Conservation (phyloP, 2,329 filamentous ascomycete genomes). For the Talaromyces rugulosus region DNA sequence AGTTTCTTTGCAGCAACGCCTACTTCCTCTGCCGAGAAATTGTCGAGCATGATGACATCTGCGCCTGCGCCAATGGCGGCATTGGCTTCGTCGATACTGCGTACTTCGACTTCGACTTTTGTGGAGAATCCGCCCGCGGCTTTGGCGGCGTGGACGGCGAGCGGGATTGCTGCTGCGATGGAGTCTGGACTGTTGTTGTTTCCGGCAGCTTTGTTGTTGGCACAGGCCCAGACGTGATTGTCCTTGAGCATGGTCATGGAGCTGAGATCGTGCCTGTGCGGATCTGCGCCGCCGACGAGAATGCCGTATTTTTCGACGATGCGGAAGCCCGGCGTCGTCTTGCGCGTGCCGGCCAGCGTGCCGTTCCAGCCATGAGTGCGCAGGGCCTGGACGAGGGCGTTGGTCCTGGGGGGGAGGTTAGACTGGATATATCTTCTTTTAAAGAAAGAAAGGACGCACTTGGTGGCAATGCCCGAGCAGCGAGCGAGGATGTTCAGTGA, state of each 20-base stretch:
- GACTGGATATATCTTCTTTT: neutral
- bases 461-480: slow-evolving; percentile 85
- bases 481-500: slow-evolving; percentile 85
- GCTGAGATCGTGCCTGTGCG: slow-evolving; percentile 84
- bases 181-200: slow-evolving; percentile 16
- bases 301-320: slow-evolving; percentile 98
- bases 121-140: slow-evolving; percentile 81
- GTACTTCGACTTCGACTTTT: slow-evolving; percentile 95
- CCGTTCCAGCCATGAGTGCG: slow-evolving; percentile 68
- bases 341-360: slow-evolving; percentile 86
- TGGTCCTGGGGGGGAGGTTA: slow-evolving; percentile 14
- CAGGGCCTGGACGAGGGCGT: slow-evolving; percentile 48
- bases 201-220: slow-evolving; percentile 35
- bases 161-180: slow-evolving; percentile 65
- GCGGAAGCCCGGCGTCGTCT: slow-evolving; percentile 93
- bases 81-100: slow-evolving; percentile 80
- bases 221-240: slow-evolving; percentile 92
- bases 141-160: slow-evolving; percentile 79
- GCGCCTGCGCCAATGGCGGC: slow-evolving; percentile 88
- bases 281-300: slow-evolving; percentile 87
- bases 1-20: slow-evolving; percentile 68
- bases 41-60: slow-evolving; percentile 96
- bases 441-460: slow-evolving; percentile 30
- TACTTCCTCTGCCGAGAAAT: slow-evolving; percentile 79
- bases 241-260: slow-evolving; percentile 99